phyloP scores from a whole-genome alignment of 2,329 filamentous ascomycete species.

The Colletotrichum shisoi region DNA sequence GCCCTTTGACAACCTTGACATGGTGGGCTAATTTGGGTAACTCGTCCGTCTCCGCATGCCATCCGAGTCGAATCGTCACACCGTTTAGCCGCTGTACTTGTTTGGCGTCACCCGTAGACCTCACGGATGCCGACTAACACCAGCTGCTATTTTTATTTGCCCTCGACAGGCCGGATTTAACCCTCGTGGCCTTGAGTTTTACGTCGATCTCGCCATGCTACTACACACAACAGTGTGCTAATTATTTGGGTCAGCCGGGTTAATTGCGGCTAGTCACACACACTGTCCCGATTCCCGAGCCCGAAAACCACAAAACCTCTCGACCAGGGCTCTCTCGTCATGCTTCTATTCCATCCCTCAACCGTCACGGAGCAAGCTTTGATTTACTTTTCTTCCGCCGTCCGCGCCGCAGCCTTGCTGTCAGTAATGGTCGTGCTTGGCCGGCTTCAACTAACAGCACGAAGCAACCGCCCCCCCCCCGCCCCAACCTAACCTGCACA shows the following conservation, averaged over 20 bases:
- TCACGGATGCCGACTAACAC: conserved; percentile 32
- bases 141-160: conserved; percentile 50
- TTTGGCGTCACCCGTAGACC: conserved; percentile 39
- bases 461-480: background rate
- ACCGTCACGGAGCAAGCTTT: conserved; percentile 5
- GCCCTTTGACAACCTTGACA: conserved; percentile 18
- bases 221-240: conserved; percentile 8
- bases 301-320: conserved; percentile 5
- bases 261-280: conserved; percentile 28
- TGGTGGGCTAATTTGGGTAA: conserved; percentile 44
- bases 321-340: background rate
- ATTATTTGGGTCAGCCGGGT: conserved; percentile 11
- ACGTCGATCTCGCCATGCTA: conserved; percentile 21
- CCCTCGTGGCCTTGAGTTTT: conserved; percentile 25
- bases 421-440: conserved; percentile 27
- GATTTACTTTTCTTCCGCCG: conserved; percentile 16
- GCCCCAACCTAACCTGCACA: conserved; percentile 9
- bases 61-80: conserved; percentile 24
- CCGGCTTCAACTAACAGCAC: conserved; percentile 23
- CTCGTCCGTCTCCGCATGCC: conserved; percentile 15
- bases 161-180: conserved; percentile 40
- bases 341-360: background rate
- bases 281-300: conserved; percentile 14
- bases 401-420: conserved; percentile 40
- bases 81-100: conserved; percentile 33